A percentile compares a stretch with the other conserved stretches of the same genome.
phyloP scores from a whole-genome alignment of 345 rosid species.

The Gossypium rotundifolium region DNA sequence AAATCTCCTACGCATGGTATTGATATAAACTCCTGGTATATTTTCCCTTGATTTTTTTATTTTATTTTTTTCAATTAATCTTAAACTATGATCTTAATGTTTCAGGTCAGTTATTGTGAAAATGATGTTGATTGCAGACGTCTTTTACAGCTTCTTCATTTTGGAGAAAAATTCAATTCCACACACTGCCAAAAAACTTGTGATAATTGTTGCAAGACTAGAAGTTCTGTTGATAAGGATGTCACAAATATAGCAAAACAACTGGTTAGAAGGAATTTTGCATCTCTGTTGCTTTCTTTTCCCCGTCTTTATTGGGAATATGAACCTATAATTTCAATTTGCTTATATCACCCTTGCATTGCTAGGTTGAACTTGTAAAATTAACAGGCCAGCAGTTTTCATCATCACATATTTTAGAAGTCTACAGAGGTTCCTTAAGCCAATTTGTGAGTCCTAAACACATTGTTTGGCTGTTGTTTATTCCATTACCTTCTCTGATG shows the following conservation, averaged over 20 bases:
- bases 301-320: neutral
- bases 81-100: conserved; percentile 18
- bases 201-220: conserved; percentile 75
- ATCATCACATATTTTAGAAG: conserved; percentile 84
- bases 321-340: conserved; percentile 11
- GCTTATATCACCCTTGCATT: neutral
- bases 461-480: conserved; percentile 8
- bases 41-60: neutral
- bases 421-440: conserved; percentile 88
- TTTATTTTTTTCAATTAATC: neutral
- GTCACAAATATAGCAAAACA: conserved; percentile 77
- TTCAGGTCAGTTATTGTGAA: conserved; percentile 92
- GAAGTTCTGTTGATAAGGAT: conserved; percentile 67
- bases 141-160: conserved; percentile 77
- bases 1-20: conserved; percentile 87
- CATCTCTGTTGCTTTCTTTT: neutral
- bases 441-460: conserved; percentile 53
- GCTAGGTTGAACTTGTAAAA: conserved; percentile 86
- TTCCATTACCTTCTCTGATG: conserved; percentile 9
- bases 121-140: conserved; percentile 97
- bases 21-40: conserved; percentile 7
- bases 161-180: conserved; percentile 83
- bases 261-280: conserved; percentile 47
- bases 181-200: conserved; percentile 74
- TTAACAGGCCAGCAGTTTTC: conserved; percentile 69